A percentile compares a stretch with the other conserved stretches of the same genome.
These are phyloP conservation scores for Aspergillus alliaceus DNA, from an alignment of 2,329 filamentous ascomycete genomes.

Conservation along the genomic window DNA sequence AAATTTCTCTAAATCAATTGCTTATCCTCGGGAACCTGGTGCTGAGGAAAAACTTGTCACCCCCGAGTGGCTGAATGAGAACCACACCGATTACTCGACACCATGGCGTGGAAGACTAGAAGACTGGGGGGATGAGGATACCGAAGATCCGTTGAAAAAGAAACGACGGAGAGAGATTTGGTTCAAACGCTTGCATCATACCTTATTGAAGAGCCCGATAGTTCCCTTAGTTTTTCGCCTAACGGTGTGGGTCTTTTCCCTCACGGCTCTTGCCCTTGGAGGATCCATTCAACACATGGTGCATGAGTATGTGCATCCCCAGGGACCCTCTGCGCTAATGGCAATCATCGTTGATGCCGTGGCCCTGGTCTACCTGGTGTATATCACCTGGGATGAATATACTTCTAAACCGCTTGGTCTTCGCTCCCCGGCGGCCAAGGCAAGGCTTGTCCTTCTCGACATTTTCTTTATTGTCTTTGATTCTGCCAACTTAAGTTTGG, in stretches of 20 bases:
- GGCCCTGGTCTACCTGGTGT: slow-evolving; percentile 84
- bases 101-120: slow-evolving; percentile 54
- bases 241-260: slow-evolving; percentile 78
- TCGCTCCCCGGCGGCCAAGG: slow-evolving; percentile 79
- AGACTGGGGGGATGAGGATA: slow-evolving; percentile 47
- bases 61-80: slow-evolving; percentile 47
- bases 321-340: slow-evolving; percentile 78
- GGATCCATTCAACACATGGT: slow-evolving; percentile 69
- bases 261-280: slow-evolving; percentile 76
- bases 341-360: slow-evolving; percentile 86
- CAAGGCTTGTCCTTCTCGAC: slow-evolving; percentile 85
- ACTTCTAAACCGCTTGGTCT: slow-evolving; percentile 89
- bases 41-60: slow-evolving; percentile 43
- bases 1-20: slow-evolving; percentile 43
- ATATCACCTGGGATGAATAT: slow-evolving; percentile 97
- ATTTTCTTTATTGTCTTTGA: slow-evolving; percentile 98
- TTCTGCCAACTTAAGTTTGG: slow-evolving; percentile 85
- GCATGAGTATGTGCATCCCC: slow-evolving; percentile 47
- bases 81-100: slow-evolving; percentile 46
- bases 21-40: slow-evolving; percentile 40
- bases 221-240: slow-evolving; percentile 82
- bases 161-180: slow-evolving; percentile 54
- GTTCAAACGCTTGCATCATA: slow-evolving; percentile 63
- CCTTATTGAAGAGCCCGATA: slow-evolving; percentile 76
- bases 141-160: slow-evolving; percentile 50